Base-by-base conservation (phyloP, 176 grass and related monocot species). In the Avena atlantica region DNA sequence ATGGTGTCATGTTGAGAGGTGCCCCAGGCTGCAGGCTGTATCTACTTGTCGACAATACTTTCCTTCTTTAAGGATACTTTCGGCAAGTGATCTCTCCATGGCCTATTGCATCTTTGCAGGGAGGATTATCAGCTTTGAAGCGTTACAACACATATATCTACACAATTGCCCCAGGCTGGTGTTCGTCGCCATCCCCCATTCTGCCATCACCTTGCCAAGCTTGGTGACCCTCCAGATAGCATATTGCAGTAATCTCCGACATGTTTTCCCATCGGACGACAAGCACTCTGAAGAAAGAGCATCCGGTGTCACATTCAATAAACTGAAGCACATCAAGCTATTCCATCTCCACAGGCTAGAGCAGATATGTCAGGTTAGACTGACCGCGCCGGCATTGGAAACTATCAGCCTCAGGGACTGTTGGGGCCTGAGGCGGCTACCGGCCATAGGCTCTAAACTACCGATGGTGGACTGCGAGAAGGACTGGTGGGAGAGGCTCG, bases 401-500 rank as follows among this genome's bases (percentile, higher is more conserved):
- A 65, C 4, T 5, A 31, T 65, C 14, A 31, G 12, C 62, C 24
- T 65, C 24, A 65, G 62, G 62, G 62, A 65, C 5, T 65, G 62
- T 3, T 65, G 62, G 62, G 25, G 4, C 0, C 12, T 65, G 5
- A 65, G 62, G 14, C 11, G 62, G 24, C 62, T 65, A 31, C 62
- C 62, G 0, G 12, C 5, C 0, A 1, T 65, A 1, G 13, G 3
- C 61, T 3, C 58, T 2, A 80, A 45, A 6, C 40, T 42, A 3
- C 58, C 58, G 3, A 10, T 80, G 20, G 78, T 80, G 58, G 37
- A 47, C 3, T 80, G 78, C 15, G 78, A 80, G 78, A 64, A 80
- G 21, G 78, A 80, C 4, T 50, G 40, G 78, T 80, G 78, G 78
- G 21, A 80, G 8, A 65, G 10, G 14, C 78, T 80, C 8, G 8